These are phyloP conservation scores for Helianthus annuus DNA, from an alignment of 129 eudicot species.

Conservation along the genomic window DNA sequence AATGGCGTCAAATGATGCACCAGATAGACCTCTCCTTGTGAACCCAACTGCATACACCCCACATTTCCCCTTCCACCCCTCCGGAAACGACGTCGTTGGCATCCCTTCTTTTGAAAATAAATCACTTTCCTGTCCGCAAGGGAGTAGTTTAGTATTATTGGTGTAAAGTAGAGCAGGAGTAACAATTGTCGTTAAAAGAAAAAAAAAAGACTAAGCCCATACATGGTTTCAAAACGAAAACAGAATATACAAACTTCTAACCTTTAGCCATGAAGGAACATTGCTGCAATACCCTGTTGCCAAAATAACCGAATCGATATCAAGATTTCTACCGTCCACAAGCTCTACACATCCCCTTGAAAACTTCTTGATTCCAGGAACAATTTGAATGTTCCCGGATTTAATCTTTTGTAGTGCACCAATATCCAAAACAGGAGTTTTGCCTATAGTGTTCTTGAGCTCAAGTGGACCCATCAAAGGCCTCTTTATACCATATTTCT, in stretches of 20 bases:
- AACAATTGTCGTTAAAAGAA: too few relatives aligned
- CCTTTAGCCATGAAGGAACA: slow-evolving; percentile 95
- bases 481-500: slow-evolving; percentile 78
- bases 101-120: slow-evolving; percentile 73
- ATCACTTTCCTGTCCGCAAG: slow-evolving; percentile 58
- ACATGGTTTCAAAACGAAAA: too few relatives aligned
- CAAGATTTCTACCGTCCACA: slow-evolving; percentile 57
- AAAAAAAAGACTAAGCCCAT: too few relatives aligned
- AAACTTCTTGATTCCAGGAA: slow-evolving; percentile 80
- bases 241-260: slow-evolving; percentile 26
- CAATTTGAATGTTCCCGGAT: slow-evolving; percentile 63
- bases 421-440: slow-evolving; percentile 83
- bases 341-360: slow-evolving; percentile 58
- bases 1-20: slow-evolving; percentile 82
- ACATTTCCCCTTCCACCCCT: slow-evolving; percentile 85
- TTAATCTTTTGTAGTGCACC: slow-evolving; percentile 69
- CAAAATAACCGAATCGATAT: slow-evolving; percentile 69
- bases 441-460: slow-evolving; percentile 68
- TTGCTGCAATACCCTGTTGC: slow-evolving; percentile 98
- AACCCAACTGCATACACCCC: slow-evolving; percentile 94
- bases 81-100: slow-evolving; percentile 62
- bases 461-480: slow-evolving; percentile 77
- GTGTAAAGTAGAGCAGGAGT: too few relatives aligned
- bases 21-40: slow-evolving; percentile 80
- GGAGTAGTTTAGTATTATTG: too few relatives aligned